Conservation (phyloP, 805 yeast genomes). For the Spencermartinsiella europaea region DNA sequence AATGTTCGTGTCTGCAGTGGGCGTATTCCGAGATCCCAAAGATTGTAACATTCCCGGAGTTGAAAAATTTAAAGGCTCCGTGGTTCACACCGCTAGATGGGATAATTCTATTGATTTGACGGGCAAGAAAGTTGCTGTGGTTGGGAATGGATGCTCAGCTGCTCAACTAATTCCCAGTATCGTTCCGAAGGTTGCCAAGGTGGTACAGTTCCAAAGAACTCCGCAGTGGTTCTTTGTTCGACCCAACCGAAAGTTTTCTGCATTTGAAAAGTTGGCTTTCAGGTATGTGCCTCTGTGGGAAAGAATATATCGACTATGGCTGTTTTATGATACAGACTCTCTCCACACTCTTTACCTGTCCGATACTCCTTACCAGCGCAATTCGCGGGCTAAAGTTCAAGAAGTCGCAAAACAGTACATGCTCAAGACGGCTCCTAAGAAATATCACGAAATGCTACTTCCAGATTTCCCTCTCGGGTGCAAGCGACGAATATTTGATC, state of each 20-base stretch:
- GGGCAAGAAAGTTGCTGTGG: conserved; percentile 19
- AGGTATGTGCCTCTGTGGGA: conserved; percentile 11
- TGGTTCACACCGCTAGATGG: conserved; percentile 33
- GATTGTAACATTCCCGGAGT: conserved; percentile 28
- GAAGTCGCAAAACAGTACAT: conserved; percentile 8
- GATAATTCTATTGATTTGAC: conserved; percentile 22
- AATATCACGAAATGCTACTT: conserved; percentile 9
- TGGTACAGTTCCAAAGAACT: conserved; percentile 18
- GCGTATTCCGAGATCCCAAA: conserved; percentile 28
- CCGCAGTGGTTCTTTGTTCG: conserved; percentile 19
- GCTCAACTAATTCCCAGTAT: conserved; percentile 18
- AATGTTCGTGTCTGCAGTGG: conserved; percentile 23
- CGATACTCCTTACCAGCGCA: conserved; percentile 8
- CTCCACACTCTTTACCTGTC: conserved; percentile 9
- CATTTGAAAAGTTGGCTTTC: conserved; percentile 10
- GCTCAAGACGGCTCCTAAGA: conserved; percentile 8
- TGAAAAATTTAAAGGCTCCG: conserved; percentile 26
- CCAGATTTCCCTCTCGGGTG: conserved; percentile 21
- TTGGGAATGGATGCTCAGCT: conserved; percentile 22
- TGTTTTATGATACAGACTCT: conserved; percentile 13
- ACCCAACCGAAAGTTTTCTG: conserved; percentile 8
- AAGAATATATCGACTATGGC: conserved; percentile 4
- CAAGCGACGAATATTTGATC: conserved; percentile 21
- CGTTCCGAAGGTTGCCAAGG: conserved; percentile 12
- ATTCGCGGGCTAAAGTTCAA: conserved; percentile 7